Conservation (phyloP, 2,329 filamentous ascomycete genomes). For the Zasmidium cellare region DNA sequence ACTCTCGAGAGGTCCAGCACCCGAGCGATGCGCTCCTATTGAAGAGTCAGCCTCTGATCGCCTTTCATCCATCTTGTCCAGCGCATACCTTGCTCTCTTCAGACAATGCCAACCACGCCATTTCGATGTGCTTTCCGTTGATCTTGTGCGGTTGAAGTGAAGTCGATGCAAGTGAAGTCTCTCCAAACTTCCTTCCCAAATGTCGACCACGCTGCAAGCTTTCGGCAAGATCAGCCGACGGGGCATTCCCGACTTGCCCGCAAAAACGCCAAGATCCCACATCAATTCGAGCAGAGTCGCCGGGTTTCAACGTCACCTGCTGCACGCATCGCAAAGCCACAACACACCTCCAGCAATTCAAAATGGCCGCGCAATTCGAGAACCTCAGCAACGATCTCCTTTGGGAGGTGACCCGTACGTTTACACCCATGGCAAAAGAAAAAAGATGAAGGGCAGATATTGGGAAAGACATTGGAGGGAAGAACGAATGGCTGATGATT, state of each 20-base stretch:
- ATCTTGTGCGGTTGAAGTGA: neutral
- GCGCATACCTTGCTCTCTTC: constrained; percentile 88
- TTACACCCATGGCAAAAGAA: constrained; percentile 17
- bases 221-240: neutral
- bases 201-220: constrained; percentile 4
- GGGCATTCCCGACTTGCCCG: constrained; percentile 5
- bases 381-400: constrained; percentile 88
- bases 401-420: constrained; percentile 95
- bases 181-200: constrained; percentile 8
- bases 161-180: neutral
- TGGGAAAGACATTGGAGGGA: constrained; percentile 5
- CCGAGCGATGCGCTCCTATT: constrained; percentile 93
- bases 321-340: no score
- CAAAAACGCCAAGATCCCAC: constrained; percentile 5
- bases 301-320: constrained; percentile 2
- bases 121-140: constrained; percentile 11
- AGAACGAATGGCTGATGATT: constrained; percentile 9
- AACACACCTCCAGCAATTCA: constrained; percentile 53
- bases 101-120: constrained; percentile 63
- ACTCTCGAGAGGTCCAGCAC: constrained; percentile 93
- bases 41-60: constrained; percentile 26
- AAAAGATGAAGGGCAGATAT: neutral
- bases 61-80: constrained; percentile 3
- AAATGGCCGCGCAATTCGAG: constrained; percentile 52
- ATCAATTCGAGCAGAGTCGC: constrained; percentile 4